Percentiles rank a stretch among this genome's conserved stretches.
Conservation (phyloP, 257 asterid genomes). For the Ophiorrhiza pumila region DNA sequence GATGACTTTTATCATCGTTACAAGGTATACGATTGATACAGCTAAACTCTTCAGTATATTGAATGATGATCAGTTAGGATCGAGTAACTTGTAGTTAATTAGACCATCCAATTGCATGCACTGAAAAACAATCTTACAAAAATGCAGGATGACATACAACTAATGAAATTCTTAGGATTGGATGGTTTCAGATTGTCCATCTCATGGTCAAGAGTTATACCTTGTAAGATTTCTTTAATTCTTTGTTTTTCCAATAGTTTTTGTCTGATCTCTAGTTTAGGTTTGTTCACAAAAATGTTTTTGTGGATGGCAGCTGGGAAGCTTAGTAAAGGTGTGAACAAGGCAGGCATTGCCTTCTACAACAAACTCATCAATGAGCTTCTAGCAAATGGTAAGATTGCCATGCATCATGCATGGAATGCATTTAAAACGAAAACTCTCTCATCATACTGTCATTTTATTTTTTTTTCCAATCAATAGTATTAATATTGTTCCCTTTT, state of each 20-base stretch:
- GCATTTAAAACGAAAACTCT: too few relatives aligned
- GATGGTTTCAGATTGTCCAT: slow-evolving; percentile 16
- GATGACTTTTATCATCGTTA: slow-evolving; percentile 47
- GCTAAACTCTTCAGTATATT: not conserved
- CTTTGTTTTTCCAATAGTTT: not conserved
- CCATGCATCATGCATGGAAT: not conserved
- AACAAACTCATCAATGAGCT: slow-evolving; percentile 32
- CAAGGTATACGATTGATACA: slow-evolving; percentile 45
- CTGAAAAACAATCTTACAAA: too few relatives aligned
- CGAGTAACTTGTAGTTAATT: not conserved
- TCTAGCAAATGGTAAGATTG: slow-evolving; percentile 18
- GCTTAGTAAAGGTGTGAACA: slow-evolving; percentile 30
- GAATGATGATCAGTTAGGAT: too few relatives aligned
- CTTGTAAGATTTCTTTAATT: slow-evolving; percentile 15
- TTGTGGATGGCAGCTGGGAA: slow-evolving; percentile 27
- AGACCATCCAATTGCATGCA: too few relatives aligned
- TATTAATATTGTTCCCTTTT: too few relatives aligned
- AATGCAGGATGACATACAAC: slow-evolving; percentile 10
- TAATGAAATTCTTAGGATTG: slow-evolving; percentile 12
- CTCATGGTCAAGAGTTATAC: slow-evolving; percentile 36
- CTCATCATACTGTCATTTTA: too few relatives aligned
- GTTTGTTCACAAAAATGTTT: not conserved
- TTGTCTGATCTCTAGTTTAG: not conserved
- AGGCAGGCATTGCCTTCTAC: slow-evolving; percentile 32
- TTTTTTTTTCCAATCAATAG: too few relatives aligned